Percentiles rank a stretch among this genome's conserved stretches.
Evolutionary conservation across 2,329 filamentous ascomycete genomes (phyloP).

Genomic region (Pseudocercospora vitis): DNA sequence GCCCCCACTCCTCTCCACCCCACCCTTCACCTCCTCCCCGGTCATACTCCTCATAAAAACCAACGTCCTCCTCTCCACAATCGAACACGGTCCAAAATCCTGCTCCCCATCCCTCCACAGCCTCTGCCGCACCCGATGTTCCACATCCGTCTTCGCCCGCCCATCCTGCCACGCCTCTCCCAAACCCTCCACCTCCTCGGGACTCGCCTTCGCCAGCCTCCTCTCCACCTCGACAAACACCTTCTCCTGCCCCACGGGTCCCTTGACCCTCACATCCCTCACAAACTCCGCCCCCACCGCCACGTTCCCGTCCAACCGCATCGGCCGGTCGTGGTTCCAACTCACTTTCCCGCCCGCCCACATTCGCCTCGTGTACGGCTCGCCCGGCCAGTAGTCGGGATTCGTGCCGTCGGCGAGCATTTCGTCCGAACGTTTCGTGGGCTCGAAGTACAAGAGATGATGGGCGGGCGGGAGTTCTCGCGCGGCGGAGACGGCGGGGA

Average conservation of each 20-base stretch:
- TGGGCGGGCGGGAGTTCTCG: constrained; percentile 63
- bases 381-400: constrained; percentile 70
- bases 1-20: constrained; percentile 32
- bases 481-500: too few species aligned
- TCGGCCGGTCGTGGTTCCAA: constrained; percentile 47
- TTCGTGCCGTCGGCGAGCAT: constrained; percentile 86
- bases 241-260: constrained; percentile 53
- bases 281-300: constrained; percentile 52
- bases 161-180: constrained; percentile 42
- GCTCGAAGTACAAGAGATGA: constrained; percentile 86
- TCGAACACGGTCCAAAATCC: constrained; percentile 44
- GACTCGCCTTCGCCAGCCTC: constrained; percentile 42
- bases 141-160: constrained; percentile 31
- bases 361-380: constrained; percentile 71
- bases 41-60: constrained; percentile 61
- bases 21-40: constrained; percentile 39
- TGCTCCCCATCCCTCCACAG: constrained; percentile 48
- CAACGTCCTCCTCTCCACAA: constrained; percentile 61
- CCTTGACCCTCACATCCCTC: constrained; percentile 51
- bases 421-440: constrained; percentile 59
- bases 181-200: constrained; percentile 36
- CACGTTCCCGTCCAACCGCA: constrained; percentile 38
- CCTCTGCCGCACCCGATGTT: constrained; percentile 42
- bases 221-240: constrained; percentile 63
- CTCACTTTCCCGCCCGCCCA: constrained; percentile 80